phyloP scores from a whole-genome alignment of 78 protist species.

The Dictyostelium intermedium region DNA sequence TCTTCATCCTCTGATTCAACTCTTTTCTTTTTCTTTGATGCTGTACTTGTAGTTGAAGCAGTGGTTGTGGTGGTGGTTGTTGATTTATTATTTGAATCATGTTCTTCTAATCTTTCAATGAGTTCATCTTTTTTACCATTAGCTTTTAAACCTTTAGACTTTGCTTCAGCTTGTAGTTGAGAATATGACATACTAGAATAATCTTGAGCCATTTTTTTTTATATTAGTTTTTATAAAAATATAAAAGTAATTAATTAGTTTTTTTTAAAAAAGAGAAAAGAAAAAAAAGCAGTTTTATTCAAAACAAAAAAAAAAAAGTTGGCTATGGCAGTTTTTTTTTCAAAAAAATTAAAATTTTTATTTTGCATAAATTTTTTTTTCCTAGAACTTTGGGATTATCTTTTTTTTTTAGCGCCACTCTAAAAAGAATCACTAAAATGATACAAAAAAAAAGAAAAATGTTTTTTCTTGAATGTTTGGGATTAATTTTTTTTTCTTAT shows the following conservation, averaged over 20 bases:
- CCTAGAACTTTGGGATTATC: neutral
- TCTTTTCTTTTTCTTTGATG: neutral
- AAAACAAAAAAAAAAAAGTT: neutral
- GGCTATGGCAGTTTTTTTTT: too few relatives aligned
- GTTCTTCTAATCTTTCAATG: neutral
- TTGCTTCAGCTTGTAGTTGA: neutral
- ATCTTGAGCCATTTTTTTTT: neutral
- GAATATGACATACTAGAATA: neutral
- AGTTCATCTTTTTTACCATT: constrained; percentile 33
- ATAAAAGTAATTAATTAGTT: too few relatives aligned
- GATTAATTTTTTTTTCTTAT: neutral
- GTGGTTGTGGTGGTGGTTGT: neutral
- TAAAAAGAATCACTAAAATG: neutral
- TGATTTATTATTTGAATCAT: neutral
- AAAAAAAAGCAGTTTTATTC: neutral
- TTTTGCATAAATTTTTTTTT: neutral
- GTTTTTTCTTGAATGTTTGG: neutral
- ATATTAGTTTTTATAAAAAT: neutral
- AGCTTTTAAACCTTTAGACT: neutral
- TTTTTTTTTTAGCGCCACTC: neutral
- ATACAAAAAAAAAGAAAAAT: too few relatives aligned
- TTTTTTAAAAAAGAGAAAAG: neutral
- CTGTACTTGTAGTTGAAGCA: neutral
- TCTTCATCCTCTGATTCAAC: neutral
- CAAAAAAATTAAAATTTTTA: too few relatives aligned